Percentiles rank a stretch among this genome's conserved stretches.
These are phyloP conservation scores for Boletus semigastroideus DNA, from an alignment of 1,284 basidiomycete species.

Conservation along the genomic window DNA sequence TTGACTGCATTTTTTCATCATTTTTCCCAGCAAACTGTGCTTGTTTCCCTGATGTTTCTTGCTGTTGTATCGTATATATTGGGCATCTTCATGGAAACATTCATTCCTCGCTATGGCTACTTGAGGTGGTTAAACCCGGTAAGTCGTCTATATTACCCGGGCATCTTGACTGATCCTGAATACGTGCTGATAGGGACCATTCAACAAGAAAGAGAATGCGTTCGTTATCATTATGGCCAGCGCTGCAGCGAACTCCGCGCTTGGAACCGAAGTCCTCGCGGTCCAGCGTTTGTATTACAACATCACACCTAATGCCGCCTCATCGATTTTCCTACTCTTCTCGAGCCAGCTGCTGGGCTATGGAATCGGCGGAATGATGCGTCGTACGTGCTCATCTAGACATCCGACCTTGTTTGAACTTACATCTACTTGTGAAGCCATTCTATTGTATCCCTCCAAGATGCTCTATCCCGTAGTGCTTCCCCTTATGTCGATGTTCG, in stretches of 20 bases:
- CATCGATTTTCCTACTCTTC: conserved; percentile 59
- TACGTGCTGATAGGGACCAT: conserved; percentile 18
- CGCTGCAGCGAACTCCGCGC: conserved; percentile 61
- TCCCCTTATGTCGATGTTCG: conserved; percentile 56
- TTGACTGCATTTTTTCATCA: background rate
- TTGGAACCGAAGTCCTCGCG: conserved; percentile 66
- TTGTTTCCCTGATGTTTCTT: conserved; percentile 52
- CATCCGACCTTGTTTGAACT: background rate
- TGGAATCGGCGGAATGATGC: conserved; percentile 54
- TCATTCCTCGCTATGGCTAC: conserved; percentile 47
- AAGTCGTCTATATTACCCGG: conserved; percentile 20
- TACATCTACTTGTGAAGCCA: conserved; percentile 23
- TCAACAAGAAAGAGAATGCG: conserved; percentile 54
- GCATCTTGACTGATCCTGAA: conserved; percentile 17
- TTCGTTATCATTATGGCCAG: conserved; percentile 67
- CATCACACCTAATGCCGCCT: conserved; percentile 51
- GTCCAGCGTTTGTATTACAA: conserved; percentile 58
- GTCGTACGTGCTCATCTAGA: conserved; percentile 20
- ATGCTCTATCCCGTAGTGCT: conserved; percentile 57
- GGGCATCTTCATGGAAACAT: conserved; percentile 41
- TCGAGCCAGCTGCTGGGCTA: conserved; percentile 60
- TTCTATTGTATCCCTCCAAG: conserved; percentile 66
- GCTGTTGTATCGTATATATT: conserved; percentile 45
- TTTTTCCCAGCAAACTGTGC: conserved; percentile 43
- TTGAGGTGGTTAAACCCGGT: conserved; percentile 59